Base-by-base conservation (phyloP, 306 rosid species). In the Canavalia ensiformis region DNA sequence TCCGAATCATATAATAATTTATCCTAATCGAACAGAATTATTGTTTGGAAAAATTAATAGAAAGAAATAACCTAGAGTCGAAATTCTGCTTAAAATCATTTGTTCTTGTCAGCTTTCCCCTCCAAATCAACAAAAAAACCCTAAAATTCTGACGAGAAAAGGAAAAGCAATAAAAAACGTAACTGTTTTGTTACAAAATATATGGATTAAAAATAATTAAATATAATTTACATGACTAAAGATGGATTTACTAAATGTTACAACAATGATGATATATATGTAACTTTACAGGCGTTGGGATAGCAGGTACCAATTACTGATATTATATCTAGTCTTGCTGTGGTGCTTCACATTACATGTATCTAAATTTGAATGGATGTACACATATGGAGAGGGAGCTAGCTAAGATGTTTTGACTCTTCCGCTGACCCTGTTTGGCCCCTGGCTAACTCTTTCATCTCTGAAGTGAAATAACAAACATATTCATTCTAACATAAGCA, bases 401-500 rank as follows among this genome's bases (percentile, higher is more conserved):
- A 47, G 5, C 44, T 5, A 47, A 25, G 72, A 31, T 58, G 31
- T 71, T 56, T 29, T 47, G 59, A n/a, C 42, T 29, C 30, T 78
- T 78, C 37, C 44, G 49, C 47, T 12, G 58, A 68, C 18, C 52
- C 34, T 28, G n/a, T 54, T 28, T 25, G 8, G 51, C 28, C 7
- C 2, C 1, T 59, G 41, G 68, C 8, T 46, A 57, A 44, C 39
- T 25, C 80, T 60, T 50, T 65, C 81, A 65, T 65, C 79, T 30
- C 84, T 81, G 80, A 65, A 77, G 54, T 29, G 42, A 73, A 72
- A 73, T 44, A 68, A 81, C 5, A 41, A 9, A 55, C 35, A 41
- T 55, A 72, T 39, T 60, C 12, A 71, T 35, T 50, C 25, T 35
- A 67, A 18, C 35, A 66, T 18, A 6, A 9, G 44, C 39, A 52